Conservation (phyloP, 805 yeast genomes). For the Candida railenensis region DNA sequence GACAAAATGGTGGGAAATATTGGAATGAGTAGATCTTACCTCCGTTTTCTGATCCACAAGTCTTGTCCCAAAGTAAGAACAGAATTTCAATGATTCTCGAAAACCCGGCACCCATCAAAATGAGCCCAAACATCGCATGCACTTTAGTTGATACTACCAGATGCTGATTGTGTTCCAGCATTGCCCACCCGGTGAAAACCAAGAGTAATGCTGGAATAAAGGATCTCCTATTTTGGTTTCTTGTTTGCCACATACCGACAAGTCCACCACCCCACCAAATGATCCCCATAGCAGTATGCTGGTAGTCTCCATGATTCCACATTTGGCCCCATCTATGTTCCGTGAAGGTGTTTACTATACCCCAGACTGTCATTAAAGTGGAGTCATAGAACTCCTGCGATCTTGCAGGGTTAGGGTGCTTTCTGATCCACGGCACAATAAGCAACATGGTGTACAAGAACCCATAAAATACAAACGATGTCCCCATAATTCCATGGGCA, state of each 20-base stretch:
- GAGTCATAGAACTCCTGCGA: constrained; percentile 89
- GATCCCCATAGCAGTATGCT: constrained; percentile 95
- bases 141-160: constrained; percentile 79
- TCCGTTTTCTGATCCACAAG: constrained; percentile 23
- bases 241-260: constrained; percentile 73
- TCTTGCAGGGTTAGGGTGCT: constrained; percentile 20
- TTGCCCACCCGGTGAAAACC: constrained; percentile 89
- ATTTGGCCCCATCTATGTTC: constrained; percentile 96
- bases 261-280: constrained; percentile 96
- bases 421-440: constrained; percentile 71
- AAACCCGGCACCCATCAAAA: constrained; percentile 75
- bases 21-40: constrained; percentile 70
- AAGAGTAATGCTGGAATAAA: constrained; percentile 80
- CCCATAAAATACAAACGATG: constrained; percentile 81
- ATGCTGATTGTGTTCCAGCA: constrained; percentile 85
- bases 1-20: constrained; percentile 78
- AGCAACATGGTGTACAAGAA: constrained; percentile 65
- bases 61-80: constrained; percentile 66
- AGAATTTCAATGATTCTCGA: constrained; percentile 76
- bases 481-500: constrained; percentile 97
- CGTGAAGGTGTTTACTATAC: constrained; percentile 90
- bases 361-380: constrained; percentile 80
- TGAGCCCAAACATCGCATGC: constrained; percentile 82
- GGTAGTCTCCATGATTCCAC: constrained; percentile 93
- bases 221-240: constrained; percentile 59